Percentiles rank a stretch among this genome's conserved stretches.
Evolutionary conservation across 2,329 filamentous ascomycete species (phyloP).

Genomic region (Calonectria pteridis): DNA sequence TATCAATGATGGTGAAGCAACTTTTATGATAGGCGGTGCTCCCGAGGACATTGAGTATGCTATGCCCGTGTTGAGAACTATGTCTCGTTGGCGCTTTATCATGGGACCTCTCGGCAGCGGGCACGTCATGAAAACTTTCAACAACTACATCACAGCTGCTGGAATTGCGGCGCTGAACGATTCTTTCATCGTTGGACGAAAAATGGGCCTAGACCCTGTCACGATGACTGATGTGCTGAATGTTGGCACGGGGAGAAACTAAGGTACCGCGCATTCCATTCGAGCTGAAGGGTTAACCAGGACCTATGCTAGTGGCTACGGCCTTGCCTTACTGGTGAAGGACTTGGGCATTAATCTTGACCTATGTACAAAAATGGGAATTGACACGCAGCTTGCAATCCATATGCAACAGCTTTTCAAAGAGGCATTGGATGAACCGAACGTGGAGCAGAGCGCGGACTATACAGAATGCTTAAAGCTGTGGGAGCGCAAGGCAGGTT

Average conservation of each 20-base stretch:
- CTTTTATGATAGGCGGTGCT: background rate
- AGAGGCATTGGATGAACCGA: background rate
- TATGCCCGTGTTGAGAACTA: background rate
- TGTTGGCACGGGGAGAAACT: background rate
- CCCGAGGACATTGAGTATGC: background rate
- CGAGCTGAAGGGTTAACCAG: background rate
- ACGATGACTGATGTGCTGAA: background rate
- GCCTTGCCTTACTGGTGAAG: background rate
- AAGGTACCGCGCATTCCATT: background rate
- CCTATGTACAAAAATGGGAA: background rate
- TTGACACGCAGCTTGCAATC: background rate
- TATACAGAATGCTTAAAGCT: background rate
- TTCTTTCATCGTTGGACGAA: background rate
- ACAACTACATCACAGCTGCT: constrained; percentile 1
- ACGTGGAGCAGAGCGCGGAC: background rate
- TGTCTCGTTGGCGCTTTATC: constrained; percentile 4
- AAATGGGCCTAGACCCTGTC: background rate
- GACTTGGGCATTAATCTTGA: background rate
- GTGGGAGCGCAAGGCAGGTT: constrained; percentile 3
- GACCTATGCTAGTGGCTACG: background rate
- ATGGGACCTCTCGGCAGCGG: background rate
- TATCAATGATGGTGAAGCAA: constrained; percentile 6
- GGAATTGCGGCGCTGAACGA: background rate
- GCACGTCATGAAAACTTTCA: constrained; percentile 5
- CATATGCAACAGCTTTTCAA: background rate